A percentile compares a stretch with the other conserved stretches of the same genome.
Evolutionary conservation across 2,329 filamentous ascomycete genomes (phyloP).

Genomic region (Orbilia quercus): DNA sequence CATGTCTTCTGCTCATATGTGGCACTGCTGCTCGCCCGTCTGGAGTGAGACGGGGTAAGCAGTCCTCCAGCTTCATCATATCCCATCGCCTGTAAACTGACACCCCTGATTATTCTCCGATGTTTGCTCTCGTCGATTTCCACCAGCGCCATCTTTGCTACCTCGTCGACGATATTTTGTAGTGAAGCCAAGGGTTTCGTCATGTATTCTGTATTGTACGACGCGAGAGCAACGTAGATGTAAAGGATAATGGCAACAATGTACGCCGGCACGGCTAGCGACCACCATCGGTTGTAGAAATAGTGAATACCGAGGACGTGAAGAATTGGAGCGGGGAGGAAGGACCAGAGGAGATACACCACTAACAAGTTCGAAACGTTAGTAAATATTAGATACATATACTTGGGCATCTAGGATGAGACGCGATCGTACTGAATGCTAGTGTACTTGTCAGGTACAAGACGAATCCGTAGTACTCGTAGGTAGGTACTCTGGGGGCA

Average conservation of each 20-base stretch:
- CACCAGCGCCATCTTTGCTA: constrained; percentile 84
- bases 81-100: constrained; percentile 56
- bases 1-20: constrained; percentile 42
- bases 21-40: constrained; percentile 36
- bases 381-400: neutral
- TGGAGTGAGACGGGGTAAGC: constrained; percentile 25
- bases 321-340: constrained; percentile 88
- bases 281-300: constrained; percentile 98
- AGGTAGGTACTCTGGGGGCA: constrained; percentile 94
- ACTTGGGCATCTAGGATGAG: constrained; percentile 67
- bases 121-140: constrained; percentile 74
- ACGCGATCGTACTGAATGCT: constrained; percentile 68
- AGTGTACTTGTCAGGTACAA: constrained; percentile 89
- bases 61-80: constrained; percentile 25
- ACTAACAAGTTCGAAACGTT: constrained; percentile 61
- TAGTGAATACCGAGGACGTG: constrained; percentile 95
- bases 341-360: constrained; percentile 82
- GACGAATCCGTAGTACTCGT: constrained; percentile 99
- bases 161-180: constrained; percentile 92
- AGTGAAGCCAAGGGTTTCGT: constrained; percentile 82
- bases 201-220: constrained; percentile 88
- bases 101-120: constrained; percentile 63
- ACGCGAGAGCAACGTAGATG: constrained; percentile 90
- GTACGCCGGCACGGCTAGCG: constrained; percentile 88
- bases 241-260: constrained; percentile 88